A percentile compares a stretch with the other conserved stretches of the same genome.
These are phyloP conservation scores for Pyrenopolyporus hunteri DNA, from an alignment of 495 filamentous ascomycete species.

Conservation along the genomic window DNA sequence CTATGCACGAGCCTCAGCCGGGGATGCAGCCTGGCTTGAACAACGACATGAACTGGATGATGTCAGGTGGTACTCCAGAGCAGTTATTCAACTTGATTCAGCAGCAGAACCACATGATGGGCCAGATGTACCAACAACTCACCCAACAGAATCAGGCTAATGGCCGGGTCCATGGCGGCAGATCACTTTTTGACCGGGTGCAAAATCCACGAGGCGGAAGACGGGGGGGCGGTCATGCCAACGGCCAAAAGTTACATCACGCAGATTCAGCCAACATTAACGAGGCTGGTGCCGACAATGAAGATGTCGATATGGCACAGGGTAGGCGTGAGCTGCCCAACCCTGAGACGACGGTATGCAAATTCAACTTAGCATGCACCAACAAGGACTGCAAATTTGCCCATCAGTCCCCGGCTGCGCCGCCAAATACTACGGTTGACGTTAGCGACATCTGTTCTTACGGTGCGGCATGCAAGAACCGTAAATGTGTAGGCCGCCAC, in stretches of 20 bases:
- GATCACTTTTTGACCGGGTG: conserved; percentile 81
- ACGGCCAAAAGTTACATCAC: conserved; percentile 38
- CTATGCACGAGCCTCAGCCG: conserved; percentile 43
- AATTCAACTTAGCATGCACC: conserved; percentile 84
- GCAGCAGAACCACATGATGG: conserved; percentile 88
- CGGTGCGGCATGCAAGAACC: conserved; percentile 91
- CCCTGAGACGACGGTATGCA: conserved; percentile 73
- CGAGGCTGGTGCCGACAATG: conserved; percentile 42
- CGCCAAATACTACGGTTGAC: conserved; percentile 76
- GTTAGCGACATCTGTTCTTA: conserved; percentile 80
- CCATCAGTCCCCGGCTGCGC: conserved; percentile 91
- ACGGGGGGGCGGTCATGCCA: conserved; percentile 46
- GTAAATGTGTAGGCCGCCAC: conserved; percentile 89
- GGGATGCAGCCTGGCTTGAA: conserved; percentile 50
- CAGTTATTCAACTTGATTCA: conserved; percentile 84
- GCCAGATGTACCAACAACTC: conserved; percentile 67
- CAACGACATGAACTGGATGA: conserved; percentile 52
- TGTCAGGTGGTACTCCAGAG: conserved; percentile 62
- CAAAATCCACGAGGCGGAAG: conserved; percentile 51
- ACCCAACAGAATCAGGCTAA: conserved; percentile 52
- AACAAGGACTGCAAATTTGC: conserved; percentile 90
- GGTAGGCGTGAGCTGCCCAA: conserved; percentile 53
- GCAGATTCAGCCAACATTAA: conserved; percentile 33
- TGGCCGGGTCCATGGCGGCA: conserved; percentile 54
- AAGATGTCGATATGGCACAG: conserved; percentile 60